phyloP scores from a whole-genome alignment of 257 asterid species.

The Rauvolfia tetraphylla region DNA sequence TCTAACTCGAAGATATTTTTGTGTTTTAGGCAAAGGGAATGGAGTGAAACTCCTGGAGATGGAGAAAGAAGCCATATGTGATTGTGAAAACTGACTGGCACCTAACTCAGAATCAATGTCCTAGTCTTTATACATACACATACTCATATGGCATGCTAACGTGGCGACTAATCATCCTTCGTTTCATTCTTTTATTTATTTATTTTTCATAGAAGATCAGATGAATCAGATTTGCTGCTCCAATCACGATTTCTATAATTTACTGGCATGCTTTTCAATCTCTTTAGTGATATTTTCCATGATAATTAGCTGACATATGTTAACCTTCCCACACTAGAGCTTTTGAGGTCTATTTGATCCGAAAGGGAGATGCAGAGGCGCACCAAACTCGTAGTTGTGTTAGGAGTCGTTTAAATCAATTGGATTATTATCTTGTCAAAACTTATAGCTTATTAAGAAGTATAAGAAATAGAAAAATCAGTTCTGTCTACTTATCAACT shows the following conservation, averaged over 20 bases:
- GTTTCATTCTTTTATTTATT: background rate
- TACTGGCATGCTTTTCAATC: too few relatives aligned
- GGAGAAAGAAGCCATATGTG: constrained; percentile 25
- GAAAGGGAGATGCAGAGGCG: too few relatives aligned
- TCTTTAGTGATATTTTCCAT: too few relatives aligned
- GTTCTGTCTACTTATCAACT: too few relatives aligned
- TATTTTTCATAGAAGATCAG: background rate
- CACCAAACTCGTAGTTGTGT: too few relatives aligned
- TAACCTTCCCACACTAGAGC: too few relatives aligned
- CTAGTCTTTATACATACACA: background rate
- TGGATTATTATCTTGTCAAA: too few relatives aligned
- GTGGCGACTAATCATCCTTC: constrained; percentile 1
- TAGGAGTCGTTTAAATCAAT: too few relatives aligned
- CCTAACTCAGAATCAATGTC: constrained; percentile 6
- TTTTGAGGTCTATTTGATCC: too few relatives aligned
- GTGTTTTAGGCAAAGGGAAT: constrained; percentile 21
- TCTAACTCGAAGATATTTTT: constrained; percentile 26
- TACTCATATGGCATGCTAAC: background rate
- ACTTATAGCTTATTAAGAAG: too few relatives aligned
- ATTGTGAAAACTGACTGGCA: background rate
- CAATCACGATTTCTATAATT: background rate
- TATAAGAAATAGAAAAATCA: too few relatives aligned
- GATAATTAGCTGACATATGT: too few relatives aligned
- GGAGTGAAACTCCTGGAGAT: constrained; percentile 13
- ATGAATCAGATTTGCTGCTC: background rate